phyloP scores from a whole-genome alignment of 1,284 basidiomycete species.

The Flammula alnicola region DNA sequence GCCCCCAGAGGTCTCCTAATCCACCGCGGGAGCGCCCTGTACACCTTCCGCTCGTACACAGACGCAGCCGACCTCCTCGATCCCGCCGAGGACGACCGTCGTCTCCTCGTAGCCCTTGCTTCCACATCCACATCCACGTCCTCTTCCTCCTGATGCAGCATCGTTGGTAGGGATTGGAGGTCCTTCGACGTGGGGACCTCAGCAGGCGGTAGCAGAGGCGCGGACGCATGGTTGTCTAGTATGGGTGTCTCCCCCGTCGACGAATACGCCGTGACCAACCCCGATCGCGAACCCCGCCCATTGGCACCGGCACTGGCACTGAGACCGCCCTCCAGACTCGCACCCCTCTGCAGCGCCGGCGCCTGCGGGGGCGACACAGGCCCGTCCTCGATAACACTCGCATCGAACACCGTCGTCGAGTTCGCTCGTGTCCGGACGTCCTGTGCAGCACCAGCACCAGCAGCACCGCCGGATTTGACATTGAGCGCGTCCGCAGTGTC shows the following conservation, averaged over 20 bases:
- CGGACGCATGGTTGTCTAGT: constrained; percentile 31
- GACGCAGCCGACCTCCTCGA: constrained; percentile 36
- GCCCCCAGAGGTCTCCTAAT: constrained; percentile 53
- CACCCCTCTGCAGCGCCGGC: too few relatives aligned
- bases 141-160: background rate
- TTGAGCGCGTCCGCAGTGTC: background rate
- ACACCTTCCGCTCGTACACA: constrained; percentile 48
- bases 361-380: constrained; percentile 8
- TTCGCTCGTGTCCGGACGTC: constrained; percentile 24
- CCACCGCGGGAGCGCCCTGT: constrained; percentile 47
- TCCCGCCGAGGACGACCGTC: too few relatives aligned
- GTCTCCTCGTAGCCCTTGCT: constrained; percentile 1
- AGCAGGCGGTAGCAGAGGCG: background rate
- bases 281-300: constrained; percentile 13
- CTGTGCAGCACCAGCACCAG: background rate
- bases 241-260: constrained; percentile 37
- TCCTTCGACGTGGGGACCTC: too few relatives aligned
- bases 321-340: too few relatives aligned
- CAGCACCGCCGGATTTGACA: background rate
- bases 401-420: constrained; percentile 39
- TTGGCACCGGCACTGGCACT: constrained; percentile 8
- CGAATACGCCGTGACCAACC: constrained; percentile 37
- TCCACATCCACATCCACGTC: background rate
- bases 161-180: too few relatives aligned
- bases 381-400: constrained; percentile 29